Evolutionary conservation across 768 basidiomycete species (phyloP), one percentile per base, ranked within the genome.

Genomic region (Suillus fuscotomentosus): DNA sequence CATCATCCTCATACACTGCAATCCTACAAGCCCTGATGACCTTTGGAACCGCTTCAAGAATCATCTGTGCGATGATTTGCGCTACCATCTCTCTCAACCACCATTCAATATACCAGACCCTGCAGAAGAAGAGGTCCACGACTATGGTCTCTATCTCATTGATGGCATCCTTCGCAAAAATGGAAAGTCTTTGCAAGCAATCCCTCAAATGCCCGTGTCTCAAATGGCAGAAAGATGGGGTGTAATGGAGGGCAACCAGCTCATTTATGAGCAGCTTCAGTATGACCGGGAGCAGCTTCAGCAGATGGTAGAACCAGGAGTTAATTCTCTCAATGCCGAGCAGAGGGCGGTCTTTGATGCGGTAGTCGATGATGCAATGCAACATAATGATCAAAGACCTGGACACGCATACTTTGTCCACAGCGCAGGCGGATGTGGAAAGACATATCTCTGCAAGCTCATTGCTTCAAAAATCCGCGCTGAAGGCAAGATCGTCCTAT

Each of bases 131-230:
- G 54, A 77, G 17, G 60, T 79, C 3, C 77, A 71, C 67, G 77
- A 82, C 63, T 81, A 79, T 77, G 81, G 81, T 10, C 79, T 84
- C 3, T 77, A 66, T 66, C 73, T 81, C 2, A 70, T 84, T 36
- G 65, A 81, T 38, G 27, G 69, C 6, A 55, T 75, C 14, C 60
- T 70, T 15, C 24, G 56, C 4, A 69, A 69, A 31, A 38, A 51
- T 47, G 67, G 65, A 2, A 55, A 42, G n/a, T 45, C 48, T 7
- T 48, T 73, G 50, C 48, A 51, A 2, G 60, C 67, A 27, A 71
- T 71, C 47, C 64, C 60, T 14, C 48, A 50, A 0, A 68, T 75
- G 66, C 73, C 72, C n/a, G 53, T 14, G 3, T 53, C 69, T 15
- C 45, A 50, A 34, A 50, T 27, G 3, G 55, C n/a, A 47, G 45